These are phyloP conservation scores for Exidia glandulosa DNA, from an alignment of 768 basidiomycete species.

Conservation along the genomic window DNA sequence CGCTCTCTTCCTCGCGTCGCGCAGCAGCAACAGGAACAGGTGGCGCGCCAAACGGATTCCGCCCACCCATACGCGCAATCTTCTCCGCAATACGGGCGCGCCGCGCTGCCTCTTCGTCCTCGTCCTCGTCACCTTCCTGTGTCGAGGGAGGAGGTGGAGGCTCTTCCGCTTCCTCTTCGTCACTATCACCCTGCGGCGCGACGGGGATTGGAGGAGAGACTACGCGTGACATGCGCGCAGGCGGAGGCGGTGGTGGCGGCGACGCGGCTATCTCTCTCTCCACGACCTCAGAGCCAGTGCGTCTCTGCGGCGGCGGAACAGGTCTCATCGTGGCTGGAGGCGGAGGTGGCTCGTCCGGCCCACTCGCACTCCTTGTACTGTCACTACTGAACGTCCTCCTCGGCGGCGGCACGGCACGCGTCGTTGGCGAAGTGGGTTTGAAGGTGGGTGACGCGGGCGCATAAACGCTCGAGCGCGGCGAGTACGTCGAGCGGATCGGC, in stretches of 20 bases:
- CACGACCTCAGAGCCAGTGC: no score
- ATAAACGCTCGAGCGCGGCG: not conserved
- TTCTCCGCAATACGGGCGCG: conserved; percentile 48
- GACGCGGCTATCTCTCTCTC: no score
- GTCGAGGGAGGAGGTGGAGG: not conserved
- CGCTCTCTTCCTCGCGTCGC: not conserved
- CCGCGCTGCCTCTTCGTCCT: conserved; percentile 43
- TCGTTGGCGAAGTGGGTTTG: not conserved
- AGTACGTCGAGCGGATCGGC: not conserved
- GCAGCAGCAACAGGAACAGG: not conserved
- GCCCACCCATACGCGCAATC: conserved; percentile 50
- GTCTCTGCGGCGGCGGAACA: no score
- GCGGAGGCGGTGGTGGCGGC: not conserved
- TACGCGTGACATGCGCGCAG: no score
- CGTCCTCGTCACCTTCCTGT: not conserved
- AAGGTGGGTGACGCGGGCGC: not conserved
- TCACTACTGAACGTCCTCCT: no score
- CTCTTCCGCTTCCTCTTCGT: not conserved
- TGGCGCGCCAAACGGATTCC: conserved; percentile 39
- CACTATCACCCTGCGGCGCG: not conserved
- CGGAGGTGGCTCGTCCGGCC: no score
- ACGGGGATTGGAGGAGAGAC: no score
- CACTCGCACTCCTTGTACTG: no score
- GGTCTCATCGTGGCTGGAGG: no score
- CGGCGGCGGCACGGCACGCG: no score